A percentile compares a stretch with the other conserved stretches of the same genome.
phyloP scores from a whole-genome alignment of 345 rosid genomes.

The Leavenworthia alabamica region DNA sequence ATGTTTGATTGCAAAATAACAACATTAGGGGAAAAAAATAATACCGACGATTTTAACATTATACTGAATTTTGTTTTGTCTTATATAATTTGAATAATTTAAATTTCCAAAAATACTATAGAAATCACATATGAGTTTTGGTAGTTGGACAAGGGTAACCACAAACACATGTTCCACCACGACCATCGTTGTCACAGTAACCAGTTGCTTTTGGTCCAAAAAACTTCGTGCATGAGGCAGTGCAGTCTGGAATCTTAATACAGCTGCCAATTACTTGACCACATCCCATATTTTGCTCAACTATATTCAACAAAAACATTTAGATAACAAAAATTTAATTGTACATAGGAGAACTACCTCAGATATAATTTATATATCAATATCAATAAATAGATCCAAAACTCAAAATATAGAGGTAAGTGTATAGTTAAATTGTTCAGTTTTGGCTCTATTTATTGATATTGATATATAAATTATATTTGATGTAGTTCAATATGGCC shows the following conservation, averaged over 20 bases:
- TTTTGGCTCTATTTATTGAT: too few relatives aligned
- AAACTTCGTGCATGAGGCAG: background rate
- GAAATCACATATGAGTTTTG: background rate
- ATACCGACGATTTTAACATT: background rate
- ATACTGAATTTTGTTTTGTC: background rate
- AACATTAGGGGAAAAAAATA: background rate
- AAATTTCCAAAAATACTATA: background rate
- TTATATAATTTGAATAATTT: background rate
- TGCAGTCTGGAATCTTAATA: background rate
- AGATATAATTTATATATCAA: background rate
- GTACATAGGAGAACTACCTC: background rate
- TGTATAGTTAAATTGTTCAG: too few relatives aligned
- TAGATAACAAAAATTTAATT: background rate
- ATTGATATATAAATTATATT: too few relatives aligned
- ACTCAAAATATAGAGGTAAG: background rate
- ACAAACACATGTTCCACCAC: background rate
- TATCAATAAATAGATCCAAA: background rate
- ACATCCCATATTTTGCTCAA: background rate
- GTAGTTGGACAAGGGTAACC: background rate
- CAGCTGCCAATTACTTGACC: background rate
- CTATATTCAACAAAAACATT: background rate
- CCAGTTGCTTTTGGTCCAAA: background rate
- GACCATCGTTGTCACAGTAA: background rate
- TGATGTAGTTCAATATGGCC: too few relatives aligned
- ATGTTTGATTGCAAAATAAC: background rate